Evolutionary conservation across 352 stramenopile species (phyloP).

Genomic region (Phytophthora foliorum): DNA sequence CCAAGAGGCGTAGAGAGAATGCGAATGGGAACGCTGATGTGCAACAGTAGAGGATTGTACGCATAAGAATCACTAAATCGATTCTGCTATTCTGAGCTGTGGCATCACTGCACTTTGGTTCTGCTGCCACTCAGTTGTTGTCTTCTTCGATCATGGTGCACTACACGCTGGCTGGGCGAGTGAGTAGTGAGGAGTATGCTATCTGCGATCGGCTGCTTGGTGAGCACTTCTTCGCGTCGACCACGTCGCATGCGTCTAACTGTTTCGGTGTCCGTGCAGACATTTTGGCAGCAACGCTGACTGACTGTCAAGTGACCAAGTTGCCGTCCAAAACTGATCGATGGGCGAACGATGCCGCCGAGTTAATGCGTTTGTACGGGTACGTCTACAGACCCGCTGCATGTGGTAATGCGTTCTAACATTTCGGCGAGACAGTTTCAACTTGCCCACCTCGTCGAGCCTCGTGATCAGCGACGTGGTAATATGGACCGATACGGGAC

Average conservation of each 20-base stretch:
- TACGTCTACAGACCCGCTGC: constrained; percentile 16
- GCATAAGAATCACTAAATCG: neutral
- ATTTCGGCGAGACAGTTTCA: constrained; percentile 23
- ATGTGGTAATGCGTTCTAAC: constrained; percentile 9
- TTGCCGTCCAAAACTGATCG: constrained; percentile 50
- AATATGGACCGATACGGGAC: constrained; percentile 71
- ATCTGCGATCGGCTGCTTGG: constrained; percentile 79
- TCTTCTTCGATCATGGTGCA: constrained; percentile 50
- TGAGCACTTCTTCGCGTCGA: constrained; percentile 26
- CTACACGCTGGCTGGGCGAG: constrained; percentile 70
- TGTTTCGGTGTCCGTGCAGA: constrained; percentile 35
- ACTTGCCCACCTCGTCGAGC: constrained; percentile 51
- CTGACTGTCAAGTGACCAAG: constrained; percentile 69
- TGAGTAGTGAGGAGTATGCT: constrained; percentile 79
- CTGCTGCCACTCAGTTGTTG: neutral
- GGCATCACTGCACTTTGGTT: neutral
- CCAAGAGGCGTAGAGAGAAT: constrained; percentile 51
- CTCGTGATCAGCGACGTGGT: constrained; percentile 71
- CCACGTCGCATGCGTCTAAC: neutral
- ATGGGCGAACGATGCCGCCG: constrained; percentile 55
- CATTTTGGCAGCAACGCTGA: constrained; percentile 60
- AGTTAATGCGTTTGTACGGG: constrained; percentile 63
- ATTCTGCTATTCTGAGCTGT: constrained; percentile 14
- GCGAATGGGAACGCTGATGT: constrained; percentile 24
- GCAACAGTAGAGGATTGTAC: constrained; percentile 22